Percentiles rank a stretch among this genome's conserved stretches.
Evolutionary conservation across 192 early-diverging fungal genomes (phyloP).

Genomic region (Backusella psychrophila): DNA sequence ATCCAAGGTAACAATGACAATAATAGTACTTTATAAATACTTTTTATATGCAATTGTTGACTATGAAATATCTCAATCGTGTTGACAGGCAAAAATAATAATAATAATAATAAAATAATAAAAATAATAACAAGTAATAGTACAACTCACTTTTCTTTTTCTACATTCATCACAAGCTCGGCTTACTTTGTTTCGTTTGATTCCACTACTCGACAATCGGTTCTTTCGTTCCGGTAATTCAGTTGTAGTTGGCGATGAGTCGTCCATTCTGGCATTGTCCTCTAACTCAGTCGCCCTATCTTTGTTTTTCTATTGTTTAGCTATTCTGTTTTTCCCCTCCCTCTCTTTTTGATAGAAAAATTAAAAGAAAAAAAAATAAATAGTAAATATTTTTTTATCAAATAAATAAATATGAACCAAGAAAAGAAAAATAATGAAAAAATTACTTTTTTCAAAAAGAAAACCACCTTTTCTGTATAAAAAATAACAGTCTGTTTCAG

Average conservation of each 20-base stretch:
- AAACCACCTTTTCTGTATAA: background rate
- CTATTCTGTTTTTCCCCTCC: too few relatives aligned
- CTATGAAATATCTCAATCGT: background rate
- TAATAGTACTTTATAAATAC: background rate
- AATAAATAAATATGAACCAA: background rate
- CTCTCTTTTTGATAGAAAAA: background rate
- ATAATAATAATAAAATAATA: background rate
- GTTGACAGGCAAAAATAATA: background rate
- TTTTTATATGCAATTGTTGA: slow-evolving; percentile 10
- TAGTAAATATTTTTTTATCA: background rate
- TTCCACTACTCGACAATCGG: slow-evolving; percentile 9
- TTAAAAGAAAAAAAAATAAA: background rate
- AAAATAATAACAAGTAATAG: background rate
- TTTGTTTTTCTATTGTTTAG: background rate
- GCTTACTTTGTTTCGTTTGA: slow-evolving; percentile 29
- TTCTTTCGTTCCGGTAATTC: slow-evolving; percentile 27
- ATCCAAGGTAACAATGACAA: background rate
- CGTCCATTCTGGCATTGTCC: slow-evolving; percentile 25
- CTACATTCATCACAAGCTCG: slow-evolving; percentile 38
- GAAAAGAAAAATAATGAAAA: background rate
- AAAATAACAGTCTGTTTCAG: slow-evolving; percentile 7
- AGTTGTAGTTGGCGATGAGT: slow-evolving; percentile 20
- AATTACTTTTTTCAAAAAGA: slow-evolving; percentile 1
- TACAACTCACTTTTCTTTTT: slow-evolving; percentile 33
- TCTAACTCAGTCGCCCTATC: background rate